Conservation (phyloP, 31 red algal genomes). For the Asparagopsis taxiformis region DNA sequence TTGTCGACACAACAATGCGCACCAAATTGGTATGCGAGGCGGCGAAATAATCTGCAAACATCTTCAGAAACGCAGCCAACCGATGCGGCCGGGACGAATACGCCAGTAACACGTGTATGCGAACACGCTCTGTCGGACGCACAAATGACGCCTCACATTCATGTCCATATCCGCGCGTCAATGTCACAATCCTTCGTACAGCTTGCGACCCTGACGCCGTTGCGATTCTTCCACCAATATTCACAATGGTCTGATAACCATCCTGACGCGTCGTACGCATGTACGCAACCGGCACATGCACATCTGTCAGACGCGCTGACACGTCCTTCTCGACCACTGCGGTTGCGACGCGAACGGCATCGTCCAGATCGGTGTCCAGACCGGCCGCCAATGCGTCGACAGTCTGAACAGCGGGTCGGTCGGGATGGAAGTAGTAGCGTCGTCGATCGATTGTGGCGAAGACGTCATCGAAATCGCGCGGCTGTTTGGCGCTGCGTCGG, state of each 20-base stretch:
- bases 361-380: slow-evolving; percentile 35
- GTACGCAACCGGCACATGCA: slow-evolving; percentile 46
- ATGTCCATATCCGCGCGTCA: slow-evolving; percentile 39
- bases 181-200: slow-evolving; percentile 35
- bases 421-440: slow-evolving; percentile 40
- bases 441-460: slow-evolving; percentile 36
- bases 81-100: slow-evolving; percentile 53
- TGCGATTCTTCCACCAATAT: slow-evolving; percentile 19
- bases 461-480: slow-evolving; percentile 64
- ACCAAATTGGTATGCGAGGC: slow-evolving; percentile 23
- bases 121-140: slow-evolving; percentile 35
- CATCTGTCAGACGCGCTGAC: slow-evolving; percentile 1
- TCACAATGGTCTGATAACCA: slow-evolving; percentile 43
- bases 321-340: slow-evolving; percentile 39
- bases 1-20: slow-evolving; percentile 42
- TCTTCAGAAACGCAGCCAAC: slow-evolving; percentile 49
- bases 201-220: not conserved
- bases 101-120: slow-evolving; percentile 45
- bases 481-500: slow-evolving; percentile 46
- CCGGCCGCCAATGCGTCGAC: slow-evolving; percentile 50
- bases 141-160: slow-evolving; percentile 45
- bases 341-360: slow-evolving; percentile 40
- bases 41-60: slow-evolving; percentile 32
- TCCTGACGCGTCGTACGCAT: slow-evolving; percentile 45
- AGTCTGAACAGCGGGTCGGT: slow-evolving; percentile 50